These are phyloP conservation scores for Boletus austroedulis DNA, from an alignment of 1,284 basidiomycete species.

Conservation along the genomic window DNA sequence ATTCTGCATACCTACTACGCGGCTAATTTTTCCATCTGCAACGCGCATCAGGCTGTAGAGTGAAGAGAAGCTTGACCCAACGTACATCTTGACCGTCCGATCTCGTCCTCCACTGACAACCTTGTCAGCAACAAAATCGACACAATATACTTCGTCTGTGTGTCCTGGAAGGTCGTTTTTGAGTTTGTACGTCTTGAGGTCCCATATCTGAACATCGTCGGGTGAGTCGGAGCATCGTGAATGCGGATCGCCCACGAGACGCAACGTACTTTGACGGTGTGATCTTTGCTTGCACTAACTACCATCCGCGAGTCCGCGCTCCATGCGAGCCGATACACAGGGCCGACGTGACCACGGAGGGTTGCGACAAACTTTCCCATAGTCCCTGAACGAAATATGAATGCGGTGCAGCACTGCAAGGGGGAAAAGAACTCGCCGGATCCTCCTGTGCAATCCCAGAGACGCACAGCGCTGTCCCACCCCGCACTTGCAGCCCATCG, in stretches of 20 bases:
- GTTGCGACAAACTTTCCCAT: conserved; percentile 94
- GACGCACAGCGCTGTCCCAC: conserved; percentile 88
- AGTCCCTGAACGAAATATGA: conserved; percentile 45
- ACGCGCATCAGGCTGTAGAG: conserved; percentile 1
- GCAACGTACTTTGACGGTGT: conserved; percentile 81
- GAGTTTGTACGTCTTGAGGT: conserved; percentile 92
- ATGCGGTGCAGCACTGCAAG: not conserved
- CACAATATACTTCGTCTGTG: conserved; percentile 97
- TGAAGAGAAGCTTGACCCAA: not conserved
- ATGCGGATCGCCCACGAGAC: not conserved
- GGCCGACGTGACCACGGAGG: conserved; percentile 89
- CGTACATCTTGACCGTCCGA: conserved; percentile 68
- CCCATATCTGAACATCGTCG: conserved; percentile 72
- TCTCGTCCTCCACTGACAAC: conserved; percentile 91
- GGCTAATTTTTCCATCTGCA: conserved; percentile 34
- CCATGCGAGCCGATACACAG: conserved; percentile 95
- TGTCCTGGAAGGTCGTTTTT: conserved; percentile 93
- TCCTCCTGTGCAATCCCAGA: conserved; percentile 70
- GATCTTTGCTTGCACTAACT: conserved; percentile 93
- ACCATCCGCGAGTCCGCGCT: conserved; percentile 90
- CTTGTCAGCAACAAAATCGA: conserved; percentile 97
- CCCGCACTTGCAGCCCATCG: conserved; percentile 88
- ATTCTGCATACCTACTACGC: not conserved
- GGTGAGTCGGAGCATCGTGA: not conserved
- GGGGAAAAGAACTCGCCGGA: conserved; percentile 5